Conservation (phyloP, 352 stramenopile species). For the Phytophthora meadii region DNA sequence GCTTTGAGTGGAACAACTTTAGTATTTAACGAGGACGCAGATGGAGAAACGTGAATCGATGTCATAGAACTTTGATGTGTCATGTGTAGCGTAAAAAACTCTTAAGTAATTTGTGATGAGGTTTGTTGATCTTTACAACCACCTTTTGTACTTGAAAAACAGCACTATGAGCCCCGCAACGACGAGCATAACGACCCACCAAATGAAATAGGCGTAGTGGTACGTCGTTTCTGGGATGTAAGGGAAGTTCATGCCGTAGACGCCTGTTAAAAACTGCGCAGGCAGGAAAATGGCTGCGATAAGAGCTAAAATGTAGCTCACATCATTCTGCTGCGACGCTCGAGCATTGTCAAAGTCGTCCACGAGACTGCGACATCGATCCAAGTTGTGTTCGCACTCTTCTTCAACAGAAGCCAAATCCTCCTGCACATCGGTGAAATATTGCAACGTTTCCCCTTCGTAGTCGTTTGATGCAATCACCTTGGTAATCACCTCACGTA, state of each 20-base stretch:
- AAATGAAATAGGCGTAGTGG: constrained; percentile 76
- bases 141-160: constrained; percentile 74
- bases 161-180: constrained; percentile 47
- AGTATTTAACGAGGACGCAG: constrained; percentile 36
- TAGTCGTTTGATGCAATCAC: constrained; percentile 72
- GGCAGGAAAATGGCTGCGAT: constrained; percentile 82
- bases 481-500: constrained; percentile 68
- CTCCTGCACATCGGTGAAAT: constrained; percentile 84
- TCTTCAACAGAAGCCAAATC: constrained; percentile 75
- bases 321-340: constrained; percentile 65
- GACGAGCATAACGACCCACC: constrained; percentile 64
- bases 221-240: constrained; percentile 79
- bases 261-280: constrained; percentile 80
- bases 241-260: constrained; percentile 91
- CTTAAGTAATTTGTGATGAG: neutral
- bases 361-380: constrained; percentile 61
- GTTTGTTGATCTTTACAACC: constrained; percentile 33
- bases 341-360: constrained; percentile 75
- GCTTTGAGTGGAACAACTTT: constrained; percentile 23
- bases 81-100: constrained; percentile 13
- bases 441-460: constrained; percentile 66
- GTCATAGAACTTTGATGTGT: constrained; percentile 35
- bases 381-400: constrained; percentile 79
- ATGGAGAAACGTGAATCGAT: constrained; percentile 13
- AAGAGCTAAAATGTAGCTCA: constrained; percentile 79